Evolutionary conservation across 164 flowering plant species (phyloP), one percentile per base, ranked within the genome.

Genomic region (Tetrastigma voinierianum): DNA sequence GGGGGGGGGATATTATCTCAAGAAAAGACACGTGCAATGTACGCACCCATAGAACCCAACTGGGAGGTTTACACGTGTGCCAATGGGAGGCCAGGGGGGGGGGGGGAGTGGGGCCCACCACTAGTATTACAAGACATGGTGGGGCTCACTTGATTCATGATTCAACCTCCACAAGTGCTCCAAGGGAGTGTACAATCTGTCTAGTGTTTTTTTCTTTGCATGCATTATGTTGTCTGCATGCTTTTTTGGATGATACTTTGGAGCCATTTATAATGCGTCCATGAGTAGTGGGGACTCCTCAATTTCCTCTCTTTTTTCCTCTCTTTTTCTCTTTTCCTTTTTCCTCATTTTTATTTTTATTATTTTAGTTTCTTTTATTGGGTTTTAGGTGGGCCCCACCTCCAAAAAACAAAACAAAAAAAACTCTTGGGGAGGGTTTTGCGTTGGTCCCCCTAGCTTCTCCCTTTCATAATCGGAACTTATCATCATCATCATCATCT

Each of bases 201-300:
- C 65, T 64, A 57, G 46, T 32, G 32, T 75, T 57, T 70, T 45
- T 75, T 76, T 68, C 73, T 66, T 72, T 62, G 76, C 73, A 68
- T 69, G 73, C 70, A 76, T 76, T 65, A 72, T 76, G 72, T 57
- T 76, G 76, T 72, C 79, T 68, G 8, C 67, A 59, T 25, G 54
- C 46, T 47, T 57, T 61, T 67, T 44, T 59, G 19, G 60, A 61
- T 54, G 49, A 40, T 66, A 43, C 48, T 65, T 65, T n/a, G n/a
- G 65, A 64, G 59, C 55, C 62, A 61, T 68, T 59, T 18, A 59
- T 51, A 59, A 59, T 51, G 57, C 55, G 66, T 62, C 66, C 57
- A 67, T 59, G 19, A 54, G 24, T 40, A 45, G 61, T 68, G 20
- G 32, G 59, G 24, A 46, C 45, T 64, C n/a, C n/a, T 40, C 32